Evolutionary conservation across 305 asterid genomes (phyloP), one percentile per base, ranked within the genome.

Genomic region (Solanum hybrid): DNA sequence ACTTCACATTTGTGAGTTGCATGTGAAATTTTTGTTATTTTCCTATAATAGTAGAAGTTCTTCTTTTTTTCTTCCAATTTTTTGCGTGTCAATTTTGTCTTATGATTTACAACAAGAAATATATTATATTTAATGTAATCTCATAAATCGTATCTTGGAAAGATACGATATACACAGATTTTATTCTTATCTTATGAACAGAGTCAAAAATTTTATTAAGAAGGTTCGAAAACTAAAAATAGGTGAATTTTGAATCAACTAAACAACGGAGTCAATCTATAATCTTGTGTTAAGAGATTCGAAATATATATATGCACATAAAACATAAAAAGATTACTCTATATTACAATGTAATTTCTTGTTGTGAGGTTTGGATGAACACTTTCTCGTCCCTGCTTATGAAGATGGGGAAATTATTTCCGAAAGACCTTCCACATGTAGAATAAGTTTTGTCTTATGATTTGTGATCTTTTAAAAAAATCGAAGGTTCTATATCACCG

Each of bases 401-500:
- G 9, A 2, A 26, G 34, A 6, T 3, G 8, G 9, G 16, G 9
- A 69, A 6, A 13, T 27, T 72, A 27, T 72, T 72, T 72, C 2
- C 1, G 5, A 27, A 72, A 13, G 1, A 72, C 2, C 10, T 3
- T 26, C 4, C 0, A 5, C 7, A n/a, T 0, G 8, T 20, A 10
- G 24, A 69, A 26, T 69, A 72, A 26, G 10, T 86, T 86, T 35
- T 10, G 11, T 86, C 69, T 27, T 71, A 14, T 36, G 32, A 42
- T 66, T 71, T 86, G 12, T 26, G 37, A 87, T 72, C 5, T 75
- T 56, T 72, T 87, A 4, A 20, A 73, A 12, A n/a, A 5, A 29
- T 77, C 16, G 46, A 87, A 87, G 85, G 24, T 87, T 87, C 89
- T 87, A 20, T 37, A 37, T 46, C 89, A 77, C 89, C 85, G 85